phyloP scores from a whole-genome alignment of 2,329 filamentous ascomycete genomes.

The Zalaria sp. region DNA sequence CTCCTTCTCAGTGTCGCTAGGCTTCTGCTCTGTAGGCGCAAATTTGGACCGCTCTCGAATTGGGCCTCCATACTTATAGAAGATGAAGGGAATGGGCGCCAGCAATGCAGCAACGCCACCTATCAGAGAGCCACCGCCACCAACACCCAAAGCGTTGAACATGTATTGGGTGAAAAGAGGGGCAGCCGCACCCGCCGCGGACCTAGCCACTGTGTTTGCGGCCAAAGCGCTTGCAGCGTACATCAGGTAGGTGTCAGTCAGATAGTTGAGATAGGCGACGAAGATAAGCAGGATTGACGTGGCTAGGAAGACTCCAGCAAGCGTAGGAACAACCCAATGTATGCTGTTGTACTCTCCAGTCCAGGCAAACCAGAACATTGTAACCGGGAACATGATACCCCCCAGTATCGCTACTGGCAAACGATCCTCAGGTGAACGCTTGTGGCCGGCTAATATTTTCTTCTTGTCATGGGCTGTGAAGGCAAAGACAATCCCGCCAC shows the following conservation, averaged over 20 bases:
- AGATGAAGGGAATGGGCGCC: slow-evolving; percentile 18
- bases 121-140: slow-evolving; percentile 23
- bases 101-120: slow-evolving; percentile 27
- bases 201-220: slow-evolving; percentile 16
- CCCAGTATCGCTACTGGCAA: slow-evolving; percentile 18
- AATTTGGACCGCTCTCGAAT: slow-evolving; percentile 13
- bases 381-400: slow-evolving; percentile 17
- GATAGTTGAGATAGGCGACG: slow-evolving; percentile 39
- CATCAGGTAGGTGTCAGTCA: slow-evolving; percentile 37
- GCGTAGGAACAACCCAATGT: slow-evolving; percentile 32
- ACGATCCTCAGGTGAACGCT: slow-evolving; percentile 29
- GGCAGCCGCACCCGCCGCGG: slow-evolving; percentile 15
- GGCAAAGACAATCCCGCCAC: slow-evolving; percentile 25
- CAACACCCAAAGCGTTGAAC: slow-evolving; percentile 17
- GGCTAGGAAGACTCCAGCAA: slow-evolving; percentile 29
- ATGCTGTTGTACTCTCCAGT: slow-evolving; percentile 24
- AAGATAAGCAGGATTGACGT: slow-evolving; percentile 33
- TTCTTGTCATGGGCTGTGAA: slow-evolving; percentile 26
- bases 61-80: slow-evolving; percentile 15
- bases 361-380: slow-evolving; percentile 24
- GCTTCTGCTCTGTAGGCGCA: slow-evolving; percentile 10
- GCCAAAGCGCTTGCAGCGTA: slow-evolving; percentile 17
- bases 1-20: slow-evolving; percentile 3
- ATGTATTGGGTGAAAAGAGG: slow-evolving; percentile 18
- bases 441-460: slow-evolving; percentile 22